Base-by-base conservation (phyloP, 441 rosid genomes). In the Adansonia madagascariensis region DNA sequence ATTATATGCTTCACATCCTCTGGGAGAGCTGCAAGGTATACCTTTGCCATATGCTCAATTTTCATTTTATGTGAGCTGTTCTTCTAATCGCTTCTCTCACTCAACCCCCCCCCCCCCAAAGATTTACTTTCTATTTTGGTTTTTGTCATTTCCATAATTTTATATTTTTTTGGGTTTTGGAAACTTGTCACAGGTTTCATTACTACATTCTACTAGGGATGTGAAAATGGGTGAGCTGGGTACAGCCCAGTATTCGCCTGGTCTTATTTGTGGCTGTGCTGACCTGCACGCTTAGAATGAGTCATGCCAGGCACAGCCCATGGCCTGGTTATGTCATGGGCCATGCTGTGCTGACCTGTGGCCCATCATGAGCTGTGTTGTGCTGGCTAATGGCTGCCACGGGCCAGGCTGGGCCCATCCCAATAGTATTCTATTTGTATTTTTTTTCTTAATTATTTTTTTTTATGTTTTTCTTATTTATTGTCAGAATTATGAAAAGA, bases 21-120 rank as follows among this genome's bases (percentile, higher is more conserved):
- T 0, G 99, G 99, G 81, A 91, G 97, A 82, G 97, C 99, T 77
- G 98, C 99, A 43, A 95, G 97, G 99, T 95, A 73, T 65, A 39
- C 0, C 3, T 5, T 27, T 53, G 12, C 35, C 14, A 22, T 60
- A 74, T 44, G 61, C 31, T 52, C 61, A 70, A 27, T 50, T 65
- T 50, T 70, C 50, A 70, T 7, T 14, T 14, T n/a, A 8, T 27
- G 3, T 12, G 60, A 27, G 44, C 14, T 15, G 8, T 70, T 50
- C 3, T 27, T 27, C 27, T 27, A 59, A 18, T 20, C 10, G 20
- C n/a, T 24, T 14, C 22, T 49, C 39, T 22, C 11, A 1, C 12
- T 20, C 22, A 35, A 35, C 6, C 6, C 41, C 41, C 6, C 41
- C 41, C 41, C 41, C 41, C 41, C 41, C 3, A 35, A 35, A 35